Base-by-base conservation (phyloP, 192 early-diverging fungal species). In the Chytriomyces sp. region DNA sequence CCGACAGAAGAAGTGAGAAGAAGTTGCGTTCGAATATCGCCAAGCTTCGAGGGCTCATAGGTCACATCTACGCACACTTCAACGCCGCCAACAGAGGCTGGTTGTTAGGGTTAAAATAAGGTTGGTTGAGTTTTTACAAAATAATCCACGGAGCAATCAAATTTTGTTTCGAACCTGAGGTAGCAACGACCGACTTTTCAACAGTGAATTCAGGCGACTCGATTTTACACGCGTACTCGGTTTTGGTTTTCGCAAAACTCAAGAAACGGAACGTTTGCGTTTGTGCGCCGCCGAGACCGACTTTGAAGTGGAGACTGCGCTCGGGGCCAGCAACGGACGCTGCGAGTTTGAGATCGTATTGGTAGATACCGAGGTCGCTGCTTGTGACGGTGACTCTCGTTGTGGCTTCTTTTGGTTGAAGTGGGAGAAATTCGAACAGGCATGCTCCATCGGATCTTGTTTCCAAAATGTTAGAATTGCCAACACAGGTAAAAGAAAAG, bases 1-100 rank as follows among this genome's bases (percentile, higher is more conserved):
- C 89, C 89, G 7, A 64, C 59, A 11, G 89, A 9, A 3, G 89
- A 90, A 6, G 81, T 68, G 4, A 90, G 65, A 6, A 85, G 8
- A 23, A 90, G 71, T 69, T 86, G 82, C 5, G 89, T 87, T 20
- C 85, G 74, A 7, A 73, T 65, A 76, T 90, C 88, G 9, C 89
- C 89, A 3, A 90, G 72, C 64, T 86, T 88, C 13, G 89, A 90
- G 9, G 89, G 89, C 74, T 90, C 89, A 68, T 89, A 90, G 0
- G 77, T 81, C 2, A 90, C 81, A 66, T 90, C 89, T 1, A 88
- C 13, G 23, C 77, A 73, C 1, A 90, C 83, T 78, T 90, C 89
- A 1, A 82, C 77, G 0, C 88, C 88, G 28, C 82, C 77, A 13
- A 45, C 76, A 7, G 78, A 35, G 13, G 88, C 88, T 87, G 53